Evolutionary conservation across 169 alveolate species (phyloP).

Genomic region (Amoebophrya sp.): DNA sequence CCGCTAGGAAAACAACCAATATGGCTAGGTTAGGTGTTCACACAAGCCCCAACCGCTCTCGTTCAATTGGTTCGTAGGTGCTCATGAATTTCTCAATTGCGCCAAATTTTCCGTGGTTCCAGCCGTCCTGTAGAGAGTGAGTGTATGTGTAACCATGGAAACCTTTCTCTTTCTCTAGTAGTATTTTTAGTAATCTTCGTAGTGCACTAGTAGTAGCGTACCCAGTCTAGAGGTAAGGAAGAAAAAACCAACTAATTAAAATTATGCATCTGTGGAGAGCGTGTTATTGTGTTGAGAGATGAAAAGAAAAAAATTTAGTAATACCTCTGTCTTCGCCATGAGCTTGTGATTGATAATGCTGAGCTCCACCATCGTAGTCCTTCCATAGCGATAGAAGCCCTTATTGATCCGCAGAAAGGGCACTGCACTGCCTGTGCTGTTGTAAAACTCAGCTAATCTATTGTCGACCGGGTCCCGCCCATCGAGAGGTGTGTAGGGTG

Average conservation of each 20-base stretch:
- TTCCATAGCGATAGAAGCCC: not conserved
- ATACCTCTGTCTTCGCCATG: constrained; percentile 9
- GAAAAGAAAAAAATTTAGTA: too few species aligned
- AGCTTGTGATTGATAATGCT: not conserved
- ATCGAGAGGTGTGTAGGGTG: not conserved
- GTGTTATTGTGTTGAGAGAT: too few species aligned
- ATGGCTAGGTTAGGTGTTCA: too few species aligned
- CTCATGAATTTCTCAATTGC: not conserved
- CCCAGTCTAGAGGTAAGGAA: too few species aligned
- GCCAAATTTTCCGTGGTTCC: not conserved
- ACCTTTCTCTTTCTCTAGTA: too few species aligned
- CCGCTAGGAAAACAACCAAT: too few species aligned
- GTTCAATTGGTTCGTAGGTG: not conserved
- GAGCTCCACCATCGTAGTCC: not conserved
- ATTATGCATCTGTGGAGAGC: too few species aligned
- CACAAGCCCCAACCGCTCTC: constrained; percentile 1
- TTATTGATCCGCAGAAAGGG: not conserved
- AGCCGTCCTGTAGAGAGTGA: constrained; percentile 24
- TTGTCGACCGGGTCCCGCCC: not conserved
- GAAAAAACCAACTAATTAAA: too few species aligned
- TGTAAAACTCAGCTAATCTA: not conserved
- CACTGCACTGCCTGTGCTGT: not conserved
- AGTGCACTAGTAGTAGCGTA: too few species aligned
- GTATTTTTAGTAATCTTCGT: too few species aligned
- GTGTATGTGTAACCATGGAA: too few species aligned